phyloP scores from a whole-genome alignment of 208 protist species.

The Trypanosoma vivax region DNA sequence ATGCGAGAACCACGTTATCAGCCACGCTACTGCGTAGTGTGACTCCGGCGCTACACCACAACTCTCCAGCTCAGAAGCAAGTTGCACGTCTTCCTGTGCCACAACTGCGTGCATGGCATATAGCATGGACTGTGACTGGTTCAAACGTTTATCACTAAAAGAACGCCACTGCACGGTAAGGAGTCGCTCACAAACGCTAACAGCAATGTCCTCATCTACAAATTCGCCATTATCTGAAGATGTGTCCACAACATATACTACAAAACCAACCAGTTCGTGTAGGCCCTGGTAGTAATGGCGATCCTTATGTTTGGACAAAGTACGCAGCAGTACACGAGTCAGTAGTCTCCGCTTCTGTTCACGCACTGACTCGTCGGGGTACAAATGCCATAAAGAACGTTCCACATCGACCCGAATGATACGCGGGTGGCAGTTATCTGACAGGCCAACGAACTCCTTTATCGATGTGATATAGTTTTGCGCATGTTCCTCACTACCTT shows the following conservation, averaged over 20 bases:
- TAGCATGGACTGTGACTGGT: constrained; percentile 62
- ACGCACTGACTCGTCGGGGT: constrained; percentile 41
- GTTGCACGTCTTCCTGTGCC: constrained; percentile 37
- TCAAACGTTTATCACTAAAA: constrained; percentile 48
- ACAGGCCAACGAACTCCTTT: constrained; percentile 15
- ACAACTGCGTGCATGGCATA: constrained; percentile 72
- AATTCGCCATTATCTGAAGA: too few relatives aligned
- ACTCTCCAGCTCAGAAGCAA: constrained; percentile 56
- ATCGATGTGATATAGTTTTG: not conserved
- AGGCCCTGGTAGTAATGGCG: constrained; percentile 83
- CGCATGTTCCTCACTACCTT: not conserved
- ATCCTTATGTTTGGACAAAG: constrained; percentile 46
- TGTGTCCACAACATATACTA: constrained; percentile 62
- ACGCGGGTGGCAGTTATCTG: constrained; percentile 72
- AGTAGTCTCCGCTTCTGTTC: constrained; percentile 35
- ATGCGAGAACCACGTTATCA: constrained; percentile 86
- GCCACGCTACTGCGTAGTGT: constrained; percentile 82
- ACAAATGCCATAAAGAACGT: constrained; percentile 74
- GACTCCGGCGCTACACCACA: constrained; percentile 71
- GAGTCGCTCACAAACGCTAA: constrained; percentile 55
- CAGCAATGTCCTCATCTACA: constrained; percentile 30
- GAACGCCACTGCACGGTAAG: constrained; percentile 48
- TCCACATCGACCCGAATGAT: constrained; percentile 73
- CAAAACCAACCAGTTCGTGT: constrained; percentile 79
- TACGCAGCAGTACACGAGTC: constrained; percentile 44